Percentiles rank a stretch among this genome's conserved stretches.
phyloP scores from a whole-genome alignment of 305 asterid species.

The Rubia tinctorum region DNA sequence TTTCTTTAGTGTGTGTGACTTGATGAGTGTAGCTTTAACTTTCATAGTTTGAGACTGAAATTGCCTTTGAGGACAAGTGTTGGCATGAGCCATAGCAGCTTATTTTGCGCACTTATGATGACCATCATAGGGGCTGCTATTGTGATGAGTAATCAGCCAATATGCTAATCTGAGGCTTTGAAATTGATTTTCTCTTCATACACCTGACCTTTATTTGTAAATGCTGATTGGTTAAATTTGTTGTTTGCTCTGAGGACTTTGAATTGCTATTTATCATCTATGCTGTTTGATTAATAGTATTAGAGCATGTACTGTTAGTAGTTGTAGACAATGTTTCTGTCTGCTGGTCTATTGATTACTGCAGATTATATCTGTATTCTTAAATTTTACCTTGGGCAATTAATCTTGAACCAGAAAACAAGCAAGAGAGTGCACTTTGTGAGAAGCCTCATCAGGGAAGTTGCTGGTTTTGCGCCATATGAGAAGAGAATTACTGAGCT shows the following conservation, averaged over 20 bases:
- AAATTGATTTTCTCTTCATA: neutral
- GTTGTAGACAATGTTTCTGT: no score
- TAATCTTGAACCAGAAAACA: slow-evolving; percentile 28
- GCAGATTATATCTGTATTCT: neutral
- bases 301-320: no score
- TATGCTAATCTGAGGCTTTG: slow-evolving; percentile 20
- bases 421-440: slow-evolving; percentile 79
- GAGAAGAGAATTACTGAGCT: slow-evolving; percentile 90
- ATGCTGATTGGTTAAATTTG: no score
- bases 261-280: no score
- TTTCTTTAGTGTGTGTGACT: no score
- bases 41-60: no score
- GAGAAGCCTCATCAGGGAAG: slow-evolving; percentile 75
- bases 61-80: slow-evolving; percentile 12
- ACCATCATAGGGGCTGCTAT: slow-evolving; percentile 9
- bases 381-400: slow-evolving; percentile 10
- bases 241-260: no score
- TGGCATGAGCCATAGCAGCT: slow-evolving; percentile 15
- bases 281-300: no score
- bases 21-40: no score
- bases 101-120: slow-evolving; percentile 13
- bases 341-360: no score
- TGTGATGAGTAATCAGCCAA: slow-evolving; percentile 17
- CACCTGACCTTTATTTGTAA: no score
- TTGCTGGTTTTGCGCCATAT: slow-evolving; percentile 87